Percentiles rank a stretch among this genome's conserved stretches.
Evolutionary conservation across 352 stramenopile species (phyloP).

Genomic region (Globisporangium acanthophoron): DNA sequence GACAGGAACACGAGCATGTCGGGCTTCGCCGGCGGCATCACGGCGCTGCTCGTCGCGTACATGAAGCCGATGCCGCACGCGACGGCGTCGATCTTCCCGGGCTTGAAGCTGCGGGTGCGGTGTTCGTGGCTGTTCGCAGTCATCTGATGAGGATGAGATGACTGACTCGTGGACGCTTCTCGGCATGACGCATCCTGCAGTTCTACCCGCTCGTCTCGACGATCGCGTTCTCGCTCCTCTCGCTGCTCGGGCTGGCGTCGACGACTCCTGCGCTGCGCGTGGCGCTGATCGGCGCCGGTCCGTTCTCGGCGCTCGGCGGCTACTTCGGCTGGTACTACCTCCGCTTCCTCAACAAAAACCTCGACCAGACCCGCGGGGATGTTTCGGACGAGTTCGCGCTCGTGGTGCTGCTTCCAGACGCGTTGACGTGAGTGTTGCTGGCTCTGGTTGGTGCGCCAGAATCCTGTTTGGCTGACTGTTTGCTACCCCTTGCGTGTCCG

Average conservation of each 20-base stretch:
- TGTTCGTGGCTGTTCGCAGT: neutral
- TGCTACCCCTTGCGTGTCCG: neutral
- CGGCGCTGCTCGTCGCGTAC: constrained; percentile 71
- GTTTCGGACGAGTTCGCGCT: constrained; percentile 76
- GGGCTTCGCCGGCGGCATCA: constrained; percentile 73
- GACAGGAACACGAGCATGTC: constrained; percentile 63
- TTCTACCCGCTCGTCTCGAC: constrained; percentile 62
- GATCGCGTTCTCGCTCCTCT: constrained; percentile 44
- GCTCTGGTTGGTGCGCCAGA: neutral
- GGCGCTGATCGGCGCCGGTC: constrained; percentile 59
- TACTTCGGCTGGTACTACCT: constrained; percentile 87
- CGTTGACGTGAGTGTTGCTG: constrained; percentile 44
- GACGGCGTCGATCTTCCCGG: constrained; percentile 43
- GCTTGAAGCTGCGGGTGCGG: constrained; percentile 61
- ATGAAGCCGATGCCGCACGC: constrained; percentile 70
- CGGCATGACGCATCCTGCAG: constrained; percentile 16
- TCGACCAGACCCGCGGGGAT: constrained; percentile 63
- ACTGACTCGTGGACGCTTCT: neutral
- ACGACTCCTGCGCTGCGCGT: constrained; percentile 30
- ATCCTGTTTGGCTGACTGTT: neutral
- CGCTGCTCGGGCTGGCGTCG: constrained; percentile 34
- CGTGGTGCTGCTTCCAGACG: constrained; percentile 61
- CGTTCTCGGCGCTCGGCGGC: constrained; percentile 65
- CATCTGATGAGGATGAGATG: neutral
- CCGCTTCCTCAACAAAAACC: constrained; percentile 78